Percentiles rank a stretch among this genome's conserved stretches.
These are phyloP conservation scores for Prunus kanzakura DNA, from an alignment of 306 rosid species.

Conservation along the genomic window DNA sequence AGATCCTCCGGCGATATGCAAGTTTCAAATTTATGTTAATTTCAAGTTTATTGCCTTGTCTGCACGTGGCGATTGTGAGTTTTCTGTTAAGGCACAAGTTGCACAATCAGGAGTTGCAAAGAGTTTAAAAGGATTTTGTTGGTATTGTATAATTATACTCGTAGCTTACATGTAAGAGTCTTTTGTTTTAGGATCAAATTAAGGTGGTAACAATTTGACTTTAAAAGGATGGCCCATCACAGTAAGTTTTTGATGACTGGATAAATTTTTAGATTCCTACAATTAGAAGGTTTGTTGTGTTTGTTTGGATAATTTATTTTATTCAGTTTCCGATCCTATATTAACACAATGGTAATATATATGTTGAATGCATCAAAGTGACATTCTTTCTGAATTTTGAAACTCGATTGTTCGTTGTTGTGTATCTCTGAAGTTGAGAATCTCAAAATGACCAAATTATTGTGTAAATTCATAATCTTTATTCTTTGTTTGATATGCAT, in stretches of 20 bases:
- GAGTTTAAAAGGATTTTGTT: not conserved
- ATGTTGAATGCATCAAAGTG: not conserved
- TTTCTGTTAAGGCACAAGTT: too few species aligned
- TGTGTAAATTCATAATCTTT: not conserved
- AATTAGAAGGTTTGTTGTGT: not conserved
- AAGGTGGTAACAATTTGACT: constrained; percentile 90
- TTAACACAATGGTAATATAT: not conserved
- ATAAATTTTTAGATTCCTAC: not conserved
- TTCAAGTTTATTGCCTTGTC: too few species aligned
- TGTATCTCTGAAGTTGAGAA: not conserved
- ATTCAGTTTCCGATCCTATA: not conserved
- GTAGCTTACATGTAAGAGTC: constrained; percentile 26
- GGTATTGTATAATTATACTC: constrained; percentile 17
- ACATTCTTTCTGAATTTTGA: not conserved
- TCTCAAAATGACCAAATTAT: not conserved
- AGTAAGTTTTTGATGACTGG: constrained; percentile 40
- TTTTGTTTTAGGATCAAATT: constrained; percentile 77
- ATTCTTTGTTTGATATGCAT: not conserved
- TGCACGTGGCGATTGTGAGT: too few species aligned
- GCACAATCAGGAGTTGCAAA: not conserved
- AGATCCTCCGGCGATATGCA: too few species aligned
- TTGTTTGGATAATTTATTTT: constrained; percentile 5
- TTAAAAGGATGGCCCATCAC: constrained; percentile 98
- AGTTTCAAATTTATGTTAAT: too few species aligned
- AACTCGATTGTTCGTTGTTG: not conserved